Base-by-base conservation (phyloP, 2,329 filamentous ascomycete species). In the Cordyceps militaris region DNA sequence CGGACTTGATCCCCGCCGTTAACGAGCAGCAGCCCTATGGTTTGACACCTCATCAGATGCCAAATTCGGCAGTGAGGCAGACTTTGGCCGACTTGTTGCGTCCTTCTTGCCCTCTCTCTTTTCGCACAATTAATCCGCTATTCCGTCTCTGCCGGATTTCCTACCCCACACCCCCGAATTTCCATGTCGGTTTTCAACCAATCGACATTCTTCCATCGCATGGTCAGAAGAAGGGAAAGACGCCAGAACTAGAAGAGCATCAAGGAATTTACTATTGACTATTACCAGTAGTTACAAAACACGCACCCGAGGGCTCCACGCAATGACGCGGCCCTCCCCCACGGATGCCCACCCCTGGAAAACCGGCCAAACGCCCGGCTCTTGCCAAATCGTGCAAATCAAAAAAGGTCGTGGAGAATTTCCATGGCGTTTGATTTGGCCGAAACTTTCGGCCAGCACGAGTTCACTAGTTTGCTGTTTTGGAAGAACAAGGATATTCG, bases 271-370 rank as follows among this genome's bases (percentile, higher is more conserved):
- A n/a, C n/a, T n/a, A n/a, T n/a, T n/a, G 10, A 44, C 42, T 4
- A 24, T 11, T 19, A 9, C 13, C 14, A 38, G 34, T 38, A 38
- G 11, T 13, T 2, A 14, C 32, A 30, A 40, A 19, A 16, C 34
- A 28, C n/a, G 10, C 11, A 21, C 9, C n/a, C 21, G 43, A 30
- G 34, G 53, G 43, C 32, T 56, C 44, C 53, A 56, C 53, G 53
- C 53, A 48, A 40, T 56, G 53, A 56, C 53, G 53, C 53, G 53
- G 43, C 43, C 53, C 24, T 42, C 24, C 42, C 42, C 53, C 53
- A 47, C 23, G n/a, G 36, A 44, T 44, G 50, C 9, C 40, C 52
- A 46, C 53, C 38, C 19, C 24, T 19, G 21, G 44, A 8, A 47
- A 56, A 44, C 53, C 53, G 32, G n/a, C 32, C 42, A 55, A 55